Conservation (phyloP, 768 basidiomycete genomes). For the Psilocybe cubensis region DNA sequence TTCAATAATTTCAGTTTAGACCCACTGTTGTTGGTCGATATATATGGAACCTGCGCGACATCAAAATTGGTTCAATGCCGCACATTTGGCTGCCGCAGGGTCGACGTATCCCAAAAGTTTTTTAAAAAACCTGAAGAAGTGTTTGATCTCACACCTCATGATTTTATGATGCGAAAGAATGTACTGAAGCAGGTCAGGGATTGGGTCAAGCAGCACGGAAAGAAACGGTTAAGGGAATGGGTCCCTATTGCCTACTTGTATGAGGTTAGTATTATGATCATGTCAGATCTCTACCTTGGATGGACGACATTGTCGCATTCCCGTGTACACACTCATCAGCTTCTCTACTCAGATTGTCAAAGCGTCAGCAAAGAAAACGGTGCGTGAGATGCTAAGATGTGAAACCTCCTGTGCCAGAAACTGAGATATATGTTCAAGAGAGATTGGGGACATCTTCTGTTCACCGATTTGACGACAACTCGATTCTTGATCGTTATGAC, state of each 20-base stretch:
- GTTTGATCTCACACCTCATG: conserved; percentile 26
- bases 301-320: not conserved
- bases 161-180: conserved; percentile 30
- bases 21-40: conserved; percentile 33
- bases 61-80: conserved; percentile 31
- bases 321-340: not conserved
- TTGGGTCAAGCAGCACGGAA: not conserved
- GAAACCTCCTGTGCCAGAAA: not conserved
- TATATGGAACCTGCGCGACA: conserved; percentile 33
- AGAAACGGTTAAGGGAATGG: conserved; percentile 20
- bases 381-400: not conserved
- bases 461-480: not conserved
- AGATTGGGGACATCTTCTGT: not conserved
- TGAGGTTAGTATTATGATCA: conserved; percentile 34
- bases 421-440: not conserved
- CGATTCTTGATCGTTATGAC: not conserved
- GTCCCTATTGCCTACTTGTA: conserved; percentile 33
- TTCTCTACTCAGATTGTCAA: conserved; percentile 23
- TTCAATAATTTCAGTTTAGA: too few relatives aligned
- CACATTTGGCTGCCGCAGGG: conserved; percentile 25
- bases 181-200: conserved; percentile 28
- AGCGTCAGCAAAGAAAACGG: conserved; percentile 7
- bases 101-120: conserved; percentile 33
- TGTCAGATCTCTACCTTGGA: not conserved
- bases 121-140: conserved; percentile 16